Evolutionary conservation across 345 rosid species (phyloP).

Genomic region (Turnera subulata): DNA sequence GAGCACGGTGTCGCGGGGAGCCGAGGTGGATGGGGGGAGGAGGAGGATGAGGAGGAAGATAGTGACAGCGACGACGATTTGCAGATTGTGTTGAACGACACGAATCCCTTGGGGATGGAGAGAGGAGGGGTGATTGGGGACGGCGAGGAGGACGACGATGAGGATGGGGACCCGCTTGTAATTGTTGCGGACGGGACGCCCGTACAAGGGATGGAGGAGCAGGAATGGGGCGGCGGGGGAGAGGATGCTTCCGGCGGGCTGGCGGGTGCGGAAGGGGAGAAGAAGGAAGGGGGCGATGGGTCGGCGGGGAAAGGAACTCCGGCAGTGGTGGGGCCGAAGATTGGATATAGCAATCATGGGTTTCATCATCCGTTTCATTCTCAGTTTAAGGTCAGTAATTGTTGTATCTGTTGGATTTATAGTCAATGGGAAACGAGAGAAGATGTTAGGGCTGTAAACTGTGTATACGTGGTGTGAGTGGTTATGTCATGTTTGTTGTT

Average conservation of each 20-base stretch:
- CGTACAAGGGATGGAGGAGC: constrained; percentile 55
- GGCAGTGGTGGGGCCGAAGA: constrained; percentile 37
- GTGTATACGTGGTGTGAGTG: constrained; percentile 14
- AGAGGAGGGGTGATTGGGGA: constrained; percentile 36
- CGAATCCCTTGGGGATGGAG: neutral
- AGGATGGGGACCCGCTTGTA: constrained; percentile 39
- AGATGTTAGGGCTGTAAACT: constrained; percentile 10
- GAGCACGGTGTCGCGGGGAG: constrained; percentile 15
- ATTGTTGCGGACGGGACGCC: constrained; percentile 40
- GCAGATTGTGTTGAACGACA: constrained; percentile 87
- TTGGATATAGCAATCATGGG: constrained; percentile 80
- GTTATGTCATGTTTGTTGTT: neutral
- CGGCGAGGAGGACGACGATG: constrained; percentile 49
- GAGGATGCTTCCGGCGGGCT: constrained; percentile 45
- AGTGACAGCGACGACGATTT: constrained; percentile 98
- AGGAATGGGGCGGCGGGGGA: constrained; percentile 48
- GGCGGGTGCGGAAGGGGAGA: constrained; percentile 41
- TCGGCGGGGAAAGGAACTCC: constrained; percentile 32
- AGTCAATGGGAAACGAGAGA: constrained; percentile 10
- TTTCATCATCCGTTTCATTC: constrained; percentile 92
- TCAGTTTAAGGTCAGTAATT: constrained; percentile 98
- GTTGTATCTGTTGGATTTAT: constrained; percentile 17
- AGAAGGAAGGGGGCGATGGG: constrained; percentile 55
- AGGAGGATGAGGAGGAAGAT: constrained; percentile 51
- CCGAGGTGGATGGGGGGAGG: constrained; percentile 37